Evolutionary conservation across 495 filamentous ascomycete species (phyloP), one percentile per base, ranked within the genome.

Genomic region (Xylaria curta): DNA sequence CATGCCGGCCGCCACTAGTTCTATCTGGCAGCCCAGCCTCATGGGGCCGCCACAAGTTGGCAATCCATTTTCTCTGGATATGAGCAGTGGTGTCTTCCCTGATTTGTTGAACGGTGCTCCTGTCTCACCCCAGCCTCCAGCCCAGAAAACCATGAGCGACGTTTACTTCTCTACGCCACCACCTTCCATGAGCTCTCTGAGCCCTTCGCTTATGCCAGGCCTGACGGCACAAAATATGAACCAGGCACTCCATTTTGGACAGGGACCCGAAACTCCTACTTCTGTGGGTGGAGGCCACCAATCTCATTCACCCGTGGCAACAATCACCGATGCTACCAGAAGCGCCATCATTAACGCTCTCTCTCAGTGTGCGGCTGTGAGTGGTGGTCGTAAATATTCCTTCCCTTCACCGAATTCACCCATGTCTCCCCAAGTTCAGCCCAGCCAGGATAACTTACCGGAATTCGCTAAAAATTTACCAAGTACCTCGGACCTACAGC

Each of bases 281-380:
- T 93, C 92, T 51, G 87, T 92, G 71, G 89, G 86, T 75, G 88
- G 88, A 75, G 87, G 84, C 81, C 87, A 86, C 74, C 86, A 87
- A 78, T 85, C 85, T 74, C 82, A 83, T 74, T 84, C 85, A 76
- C 87, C 86, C 72, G 80, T 87, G 70, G 81, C 87, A 72, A 88
- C 95, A 73, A 95, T 99, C 81, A 97, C 95, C 76, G 97, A 99
- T 84, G 90, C 92, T 79, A 98, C 95, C 71, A 89, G 96, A 82
- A 91, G 93, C 84, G 90, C 95, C 78, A 87, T 98, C 83, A 82
- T 97, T 80, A 86, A 88, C 75, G 94, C 91, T 73, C 89, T 98
- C 72, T 91, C 92, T 73, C 93, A 93, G 80, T 89, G 91, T 69
- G 87, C 89, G 70, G 87, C 87, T 64, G 91, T 93, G 83, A 90